phyloP scores from a whole-genome alignment of 495 filamentous ascomycete species.

The Aspergillus cavernicola region DNA sequence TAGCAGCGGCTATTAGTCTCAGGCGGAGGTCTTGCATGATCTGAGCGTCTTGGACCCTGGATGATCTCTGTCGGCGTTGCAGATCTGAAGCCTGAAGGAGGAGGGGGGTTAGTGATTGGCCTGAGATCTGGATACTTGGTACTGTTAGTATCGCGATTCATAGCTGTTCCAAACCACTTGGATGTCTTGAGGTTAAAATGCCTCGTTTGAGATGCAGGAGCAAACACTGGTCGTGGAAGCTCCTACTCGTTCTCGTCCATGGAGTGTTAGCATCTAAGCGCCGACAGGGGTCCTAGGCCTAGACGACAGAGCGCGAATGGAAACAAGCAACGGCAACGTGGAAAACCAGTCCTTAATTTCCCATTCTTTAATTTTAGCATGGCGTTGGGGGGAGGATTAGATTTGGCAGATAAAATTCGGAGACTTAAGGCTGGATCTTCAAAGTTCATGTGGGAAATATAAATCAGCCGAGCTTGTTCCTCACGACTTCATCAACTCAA shows the following conservation, averaged over 20 bases:
- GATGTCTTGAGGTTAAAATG: background rate
- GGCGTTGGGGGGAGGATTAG: background rate
- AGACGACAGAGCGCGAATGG: slow-evolving; percentile 14
- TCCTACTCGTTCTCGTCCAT: background rate
- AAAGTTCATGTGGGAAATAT: too few species aligned
- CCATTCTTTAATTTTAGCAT: slow-evolving; percentile 2
- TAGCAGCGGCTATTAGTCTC: slow-evolving; percentile 16
- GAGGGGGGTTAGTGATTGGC: background rate
- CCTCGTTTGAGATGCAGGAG: background rate
- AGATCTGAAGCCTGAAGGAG: background rate
- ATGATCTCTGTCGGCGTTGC: background rate
- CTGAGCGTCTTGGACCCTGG: background rate
- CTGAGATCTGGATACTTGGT: background rate
- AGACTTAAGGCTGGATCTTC: too few species aligned
- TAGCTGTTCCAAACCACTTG: background rate
- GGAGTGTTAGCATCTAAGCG: slow-evolving; percentile 9
- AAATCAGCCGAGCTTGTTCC: too few species aligned
- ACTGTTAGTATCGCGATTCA: too few species aligned
- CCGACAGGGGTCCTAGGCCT: background rate
- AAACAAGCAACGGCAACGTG: slow-evolving; percentile 13
- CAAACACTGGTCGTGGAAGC: too few species aligned
- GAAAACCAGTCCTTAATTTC: background rate
- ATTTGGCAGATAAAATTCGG: background rate
- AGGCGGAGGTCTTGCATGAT: background rate
- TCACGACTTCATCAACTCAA: too few species aligned